Evolutionary conservation across 1,284 basidiomycete species (phyloP).

Genomic region (Trametes hirsuta): DNA sequence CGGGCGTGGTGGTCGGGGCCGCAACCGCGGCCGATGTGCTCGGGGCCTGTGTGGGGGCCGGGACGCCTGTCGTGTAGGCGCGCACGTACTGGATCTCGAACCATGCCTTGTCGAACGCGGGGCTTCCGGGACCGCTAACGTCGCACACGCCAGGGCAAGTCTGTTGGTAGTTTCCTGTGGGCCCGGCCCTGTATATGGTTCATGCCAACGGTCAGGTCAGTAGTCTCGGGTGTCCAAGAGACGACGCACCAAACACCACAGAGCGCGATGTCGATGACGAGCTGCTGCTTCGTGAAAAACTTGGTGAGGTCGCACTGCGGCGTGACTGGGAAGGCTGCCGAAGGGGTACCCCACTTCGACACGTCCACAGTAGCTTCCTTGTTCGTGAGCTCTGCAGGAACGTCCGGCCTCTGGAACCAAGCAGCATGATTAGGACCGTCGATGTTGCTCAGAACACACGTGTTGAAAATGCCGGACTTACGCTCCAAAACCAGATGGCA

Average conservation of each 20-base stretch:
- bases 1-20: slow-evolving; percentile 10
- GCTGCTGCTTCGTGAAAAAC: slow-evolving; percentile 54
- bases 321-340: slow-evolving; percentile 52
- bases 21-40: not conserved
- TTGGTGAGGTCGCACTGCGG: slow-evolving; percentile 47
- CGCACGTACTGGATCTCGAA: slow-evolving; percentile 57
- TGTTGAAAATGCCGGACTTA: slow-evolving; percentile 39
- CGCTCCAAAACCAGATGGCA: slow-evolving; percentile 79
- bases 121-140: slow-evolving; percentile 15
- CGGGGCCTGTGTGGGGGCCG: slow-evolving; percentile 9
- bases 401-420: slow-evolving; percentile 39
- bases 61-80: slow-evolving; percentile 39
- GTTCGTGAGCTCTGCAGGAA: slow-evolving; percentile 46
- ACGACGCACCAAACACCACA: slow-evolving; percentile 56
- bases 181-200: slow-evolving; percentile 47
- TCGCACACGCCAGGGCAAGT: slow-evolving; percentile 44
- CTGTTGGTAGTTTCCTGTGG: slow-evolving; percentile 43
- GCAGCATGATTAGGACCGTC: not conserved
- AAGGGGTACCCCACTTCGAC: slow-evolving; percentile 54
- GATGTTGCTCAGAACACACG: not conserved
- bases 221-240: not conserved
- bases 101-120: slow-evolving; percentile 48
- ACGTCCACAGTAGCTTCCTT: slow-evolving; percentile 48
- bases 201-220: not conserved
- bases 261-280: slow-evolving; percentile 61